A percentile compares a stretch with the other conserved stretches of the same genome.
phyloP scores from a whole-genome alignment of 768 basidiomycete genomes.

The Podaxis pistillaris region DNA sequence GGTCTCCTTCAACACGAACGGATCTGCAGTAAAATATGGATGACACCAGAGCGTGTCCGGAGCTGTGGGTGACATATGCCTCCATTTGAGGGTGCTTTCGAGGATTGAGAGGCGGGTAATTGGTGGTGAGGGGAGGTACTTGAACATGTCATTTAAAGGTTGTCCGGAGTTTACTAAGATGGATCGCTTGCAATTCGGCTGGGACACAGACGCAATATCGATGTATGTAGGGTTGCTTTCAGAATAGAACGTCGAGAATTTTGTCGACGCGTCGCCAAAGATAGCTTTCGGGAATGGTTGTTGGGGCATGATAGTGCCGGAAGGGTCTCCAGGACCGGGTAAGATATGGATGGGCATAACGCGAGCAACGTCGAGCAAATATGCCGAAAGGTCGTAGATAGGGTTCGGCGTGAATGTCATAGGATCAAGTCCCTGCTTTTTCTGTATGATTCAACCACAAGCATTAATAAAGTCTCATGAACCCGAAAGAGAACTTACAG shows the following conservation, averaged over 20 bases:
- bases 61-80: conserved; percentile 97
- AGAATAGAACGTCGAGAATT: conserved; percentile 62
- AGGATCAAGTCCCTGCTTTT: conserved; percentile 64
- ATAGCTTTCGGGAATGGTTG: conserved; percentile 91
- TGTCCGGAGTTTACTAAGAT: conserved; percentile 90
- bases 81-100: conserved; percentile 82
- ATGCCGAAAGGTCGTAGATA: conserved; percentile 60
- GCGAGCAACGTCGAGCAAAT: conserved; percentile 73
- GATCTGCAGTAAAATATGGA: conserved; percentile 84
- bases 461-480: not conserved
- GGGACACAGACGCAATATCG: conserved; percentile 49
- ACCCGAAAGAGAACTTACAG: conserved; percentile 38
- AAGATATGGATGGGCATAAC: conserved; percentile 85
- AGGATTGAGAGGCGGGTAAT: conserved; percentile 74
- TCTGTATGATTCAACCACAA: conserved; percentile 36
- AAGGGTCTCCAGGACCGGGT: conserved; percentile 86
- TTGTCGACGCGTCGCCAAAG: conserved; percentile 62
- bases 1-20: conserved; percentile 82
- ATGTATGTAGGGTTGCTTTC: conserved; percentile 93
- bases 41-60: conserved; percentile 99
- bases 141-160: conserved; percentile 92
- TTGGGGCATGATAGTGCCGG: conserved; percentile 88
- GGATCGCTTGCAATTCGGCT: conserved; percentile 39
- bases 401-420: conserved; percentile 75
- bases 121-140: conserved; percentile 76